phyloP scores from a whole-genome alignment of 495 filamentous ascomycete genomes.

The Aspergillus egyptiacus region DNA sequence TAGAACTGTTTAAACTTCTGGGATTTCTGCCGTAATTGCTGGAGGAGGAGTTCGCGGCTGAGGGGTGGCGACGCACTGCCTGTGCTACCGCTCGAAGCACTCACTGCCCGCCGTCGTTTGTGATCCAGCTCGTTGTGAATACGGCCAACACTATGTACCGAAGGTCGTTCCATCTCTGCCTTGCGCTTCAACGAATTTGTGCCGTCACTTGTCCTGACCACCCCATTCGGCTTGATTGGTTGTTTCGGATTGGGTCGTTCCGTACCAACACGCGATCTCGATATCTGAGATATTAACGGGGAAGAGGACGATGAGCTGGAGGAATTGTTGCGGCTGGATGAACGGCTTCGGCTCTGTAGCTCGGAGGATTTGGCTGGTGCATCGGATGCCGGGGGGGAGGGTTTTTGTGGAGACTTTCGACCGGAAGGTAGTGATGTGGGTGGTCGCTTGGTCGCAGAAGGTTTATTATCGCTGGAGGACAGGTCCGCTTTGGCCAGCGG shows the following conservation, averaged over 20 bases:
- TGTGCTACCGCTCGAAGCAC: slow-evolving; percentile 44
- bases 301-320: slow-evolving; percentile 40
- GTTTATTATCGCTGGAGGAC: slow-evolving; percentile 18
- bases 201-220: slow-evolving; percentile 20
- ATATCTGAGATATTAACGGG: slow-evolving; percentile 38
- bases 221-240: slow-evolving; percentile 24
- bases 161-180: slow-evolving; percentile 31
- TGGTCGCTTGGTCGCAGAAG: slow-evolving; percentile 31
- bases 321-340: slow-evolving; percentile 40
- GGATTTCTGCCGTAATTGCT: slow-evolving; percentile 48
- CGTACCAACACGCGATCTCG: slow-evolving; percentile 21
- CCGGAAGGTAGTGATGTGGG: slow-evolving; percentile 38
- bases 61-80: slow-evolving; percentile 43
- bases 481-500: slow-evolving; percentile 11
- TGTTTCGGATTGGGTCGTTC: slow-evolving; percentile 15
- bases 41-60: slow-evolving; percentile 34
- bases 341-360: slow-evolving; percentile 39
- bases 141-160: slow-evolving; percentile 21
- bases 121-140: slow-evolving; percentile 32
- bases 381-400: slow-evolving; percentile 68
- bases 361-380: slow-evolving; percentile 71
- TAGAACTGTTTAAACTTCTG: slow-evolving; percentile 57
- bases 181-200: slow-evolving; percentile 45
- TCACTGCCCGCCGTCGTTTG: slow-evolving; percentile 43
- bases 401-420: slow-evolving; percentile 56